Evolutionary conservation across 371 early-diverging fungal genomes (phyloP), one percentile per base, ranked within the genome.

Genomic region (Mucor circinelloides): DNA sequence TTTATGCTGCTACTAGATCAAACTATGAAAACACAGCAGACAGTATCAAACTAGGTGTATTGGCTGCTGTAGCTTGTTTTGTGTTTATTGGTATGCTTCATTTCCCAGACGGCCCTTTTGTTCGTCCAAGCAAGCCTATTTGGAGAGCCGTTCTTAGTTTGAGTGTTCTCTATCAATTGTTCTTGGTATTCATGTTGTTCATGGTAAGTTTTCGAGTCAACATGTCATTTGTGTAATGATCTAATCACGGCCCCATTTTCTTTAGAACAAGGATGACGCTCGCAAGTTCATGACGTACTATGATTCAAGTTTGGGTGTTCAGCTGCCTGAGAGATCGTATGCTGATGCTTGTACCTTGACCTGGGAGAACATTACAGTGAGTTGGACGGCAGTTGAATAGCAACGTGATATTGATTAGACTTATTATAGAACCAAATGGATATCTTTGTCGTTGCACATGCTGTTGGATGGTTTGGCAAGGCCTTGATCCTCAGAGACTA

Each of bases 391-490:
- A 13, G 36, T 15, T 13, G 10, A 15, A 28, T 28, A 25, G 9
- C 36, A 58, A 58, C 21, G 7, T 5, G 31, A 36, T 56, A n/a
- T 34, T 40, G 2, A 31, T 40, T 77, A 92, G n/a, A n/a, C n/a
- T n/a, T n/a, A n/a, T n/a, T n/a, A n/a, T n/a, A n/a, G 90, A 82
- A 85, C 63, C 94, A 94, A 85, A 85, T 95, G 72, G 98, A 98
- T 75, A 89, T 94, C 42, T 98, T 97, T 78, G 97, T 97, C 15
- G 44, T 96, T 59, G 97, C 97, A 4, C 99, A 98, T 78, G 85
- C 91, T 21, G 61, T 97, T 15, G 99, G 99, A n/a, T 98, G 98
- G 98, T 95, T 92, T 72, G 91, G 89, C 67, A 97, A 98, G 72
- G 91, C 96, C 0, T 74, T 98, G 28, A 93, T 98, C 46, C 76